Percentiles rank a stretch among this genome's conserved stretches.
phyloP scores from a whole-genome alignment of 306 rosid species.

The Gastrolobium bilobum region DNA sequence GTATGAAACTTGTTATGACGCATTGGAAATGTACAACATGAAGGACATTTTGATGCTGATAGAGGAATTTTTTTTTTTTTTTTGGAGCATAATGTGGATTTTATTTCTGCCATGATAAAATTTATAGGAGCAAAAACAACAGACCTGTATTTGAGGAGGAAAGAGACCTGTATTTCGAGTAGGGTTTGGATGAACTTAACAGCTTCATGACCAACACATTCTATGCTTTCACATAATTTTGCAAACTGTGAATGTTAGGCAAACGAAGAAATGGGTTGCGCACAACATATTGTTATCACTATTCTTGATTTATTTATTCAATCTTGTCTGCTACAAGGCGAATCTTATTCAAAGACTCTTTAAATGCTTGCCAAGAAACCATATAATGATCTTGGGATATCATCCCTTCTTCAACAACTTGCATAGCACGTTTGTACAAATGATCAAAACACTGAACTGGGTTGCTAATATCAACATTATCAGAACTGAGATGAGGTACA shows the following conservation, averaged over 20 bases:
- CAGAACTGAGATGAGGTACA: conserved; percentile 71
- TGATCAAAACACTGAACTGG: conserved; percentile 97
- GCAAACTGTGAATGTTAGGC: not conserved
- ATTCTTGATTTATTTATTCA: conserved; percentile 53
- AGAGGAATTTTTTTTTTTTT: too few relatives aligned
- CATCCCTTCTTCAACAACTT: conserved; percentile 93
- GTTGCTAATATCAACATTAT: conserved; percentile 79
- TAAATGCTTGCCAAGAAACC: conserved; percentile 92
- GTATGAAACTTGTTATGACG: not conserved
- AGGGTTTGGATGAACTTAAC: conserved; percentile 16
- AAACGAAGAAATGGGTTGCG: conserved; percentile 42
- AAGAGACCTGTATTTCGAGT: not conserved
- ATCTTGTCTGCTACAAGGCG: conserved; percentile 78
- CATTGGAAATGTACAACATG: not conserved
- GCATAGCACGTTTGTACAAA: conserved; percentile 90
- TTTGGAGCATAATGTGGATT: not conserved
- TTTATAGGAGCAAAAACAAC: not conserved
- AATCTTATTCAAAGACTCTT: conserved; percentile 87
- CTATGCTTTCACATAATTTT: conserved; percentile 21
- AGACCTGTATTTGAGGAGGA: not conserved
- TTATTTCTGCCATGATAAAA: not conserved
- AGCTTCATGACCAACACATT: conserved; percentile 1
- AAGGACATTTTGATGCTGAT: not conserved
- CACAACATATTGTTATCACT: conserved; percentile 45
- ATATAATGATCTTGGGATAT: conserved; percentile 82